Conservation (phyloP, 495 filamentous ascomycete genomes). For the Cercophora samala region DNA sequence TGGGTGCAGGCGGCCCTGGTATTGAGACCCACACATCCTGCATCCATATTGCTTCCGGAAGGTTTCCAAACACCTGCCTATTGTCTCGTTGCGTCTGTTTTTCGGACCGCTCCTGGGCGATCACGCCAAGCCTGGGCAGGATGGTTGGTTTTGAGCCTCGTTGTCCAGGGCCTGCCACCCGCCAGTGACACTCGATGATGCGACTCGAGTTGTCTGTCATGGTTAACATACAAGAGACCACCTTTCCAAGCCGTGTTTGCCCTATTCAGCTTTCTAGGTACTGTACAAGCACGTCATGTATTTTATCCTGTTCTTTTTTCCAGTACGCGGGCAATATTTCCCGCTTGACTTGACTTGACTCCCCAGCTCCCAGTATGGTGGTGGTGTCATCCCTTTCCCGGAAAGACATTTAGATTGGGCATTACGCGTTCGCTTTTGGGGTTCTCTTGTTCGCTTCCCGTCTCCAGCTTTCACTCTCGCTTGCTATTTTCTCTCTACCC, state of each 20-base stretch:
- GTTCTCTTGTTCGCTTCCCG: conserved; percentile 20
- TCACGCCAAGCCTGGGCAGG: conserved; percentile 14
- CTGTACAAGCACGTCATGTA: conserved; percentile 15
- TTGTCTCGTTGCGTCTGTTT: not conserved
- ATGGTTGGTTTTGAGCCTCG: conserved; percentile 18
- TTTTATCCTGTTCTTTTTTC: conserved; percentile 34
- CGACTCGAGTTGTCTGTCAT: conserved; percentile 2
- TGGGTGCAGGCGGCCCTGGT: conserved; percentile 3
- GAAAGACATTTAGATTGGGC: conserved; percentile 32
- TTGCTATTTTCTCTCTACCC: conserved; percentile 18
- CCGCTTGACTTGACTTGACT: conserved; percentile 25
- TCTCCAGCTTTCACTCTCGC: conserved; percentile 15
- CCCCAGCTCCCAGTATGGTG: conserved; percentile 27
- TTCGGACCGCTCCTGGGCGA: conserved; percentile 15
- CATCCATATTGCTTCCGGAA: not conserved
- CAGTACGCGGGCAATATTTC: conserved; percentile 27
- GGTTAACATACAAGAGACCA: conserved; percentile 13
- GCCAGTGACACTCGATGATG: conserved; percentile 16
- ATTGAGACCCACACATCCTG: not conserved
- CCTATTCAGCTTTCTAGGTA: conserved; percentile 29
- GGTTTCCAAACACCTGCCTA: not conserved
- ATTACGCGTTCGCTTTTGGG: conserved; percentile 34
- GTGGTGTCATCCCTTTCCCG: conserved; percentile 19
- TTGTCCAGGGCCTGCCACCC: conserved; percentile 1
- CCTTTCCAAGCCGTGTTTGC: conserved; percentile 14